Percentiles rank a stretch among this genome's conserved stretches.
These are phyloP conservation scores for Termitomyces bulborhizus DNA, from an alignment of 768 basidiomycete genomes.

Conservation along the genomic window DNA sequence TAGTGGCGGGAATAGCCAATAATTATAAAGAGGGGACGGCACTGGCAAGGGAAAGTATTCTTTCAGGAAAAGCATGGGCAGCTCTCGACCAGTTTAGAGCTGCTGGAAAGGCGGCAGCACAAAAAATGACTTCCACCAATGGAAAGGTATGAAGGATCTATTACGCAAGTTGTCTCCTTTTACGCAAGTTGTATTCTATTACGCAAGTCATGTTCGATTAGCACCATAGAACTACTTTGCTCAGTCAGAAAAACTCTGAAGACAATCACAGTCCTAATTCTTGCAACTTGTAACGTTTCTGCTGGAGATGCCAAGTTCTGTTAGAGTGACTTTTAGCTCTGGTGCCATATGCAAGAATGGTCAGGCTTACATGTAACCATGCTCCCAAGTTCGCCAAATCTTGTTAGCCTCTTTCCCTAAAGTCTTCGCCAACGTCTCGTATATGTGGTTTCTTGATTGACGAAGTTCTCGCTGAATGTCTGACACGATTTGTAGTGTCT, in stretches of 20 bases:
- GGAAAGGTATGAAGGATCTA: no score
- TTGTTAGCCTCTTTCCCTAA: not conserved
- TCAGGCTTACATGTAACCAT: conserved; percentile 11
- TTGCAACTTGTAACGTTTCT: conserved; percentile 1
- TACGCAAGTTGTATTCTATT: not conserved
- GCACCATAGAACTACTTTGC: not conserved
- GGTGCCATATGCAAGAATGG: not conserved
- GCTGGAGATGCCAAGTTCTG: conserved; percentile 4
- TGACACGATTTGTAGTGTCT: conserved; percentile 2
- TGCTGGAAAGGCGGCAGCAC: conserved; percentile 27
- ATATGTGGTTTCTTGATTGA: conserved; percentile 1
- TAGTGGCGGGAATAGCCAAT: conserved; percentile 79
- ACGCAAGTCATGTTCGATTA: not conserved
- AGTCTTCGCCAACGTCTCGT: not conserved
- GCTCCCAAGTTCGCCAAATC: conserved; percentile 9
- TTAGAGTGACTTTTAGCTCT: not conserved
- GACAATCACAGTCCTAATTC: not conserved
- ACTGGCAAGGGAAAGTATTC: conserved; percentile 53
- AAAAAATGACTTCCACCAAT: not conserved
- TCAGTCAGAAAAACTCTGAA: not conserved
- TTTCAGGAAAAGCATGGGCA: conserved; percentile 53
- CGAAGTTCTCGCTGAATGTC: conserved; percentile 13
- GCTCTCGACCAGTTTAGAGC: conserved; percentile 48
- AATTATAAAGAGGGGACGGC: conserved; percentile 67
- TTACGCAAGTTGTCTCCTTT: no score